These are phyloP conservation scores for Melampsora occidentalis DNA, from an alignment of 1,284 basidiomycete genomes.

Conservation along the genomic window DNA sequence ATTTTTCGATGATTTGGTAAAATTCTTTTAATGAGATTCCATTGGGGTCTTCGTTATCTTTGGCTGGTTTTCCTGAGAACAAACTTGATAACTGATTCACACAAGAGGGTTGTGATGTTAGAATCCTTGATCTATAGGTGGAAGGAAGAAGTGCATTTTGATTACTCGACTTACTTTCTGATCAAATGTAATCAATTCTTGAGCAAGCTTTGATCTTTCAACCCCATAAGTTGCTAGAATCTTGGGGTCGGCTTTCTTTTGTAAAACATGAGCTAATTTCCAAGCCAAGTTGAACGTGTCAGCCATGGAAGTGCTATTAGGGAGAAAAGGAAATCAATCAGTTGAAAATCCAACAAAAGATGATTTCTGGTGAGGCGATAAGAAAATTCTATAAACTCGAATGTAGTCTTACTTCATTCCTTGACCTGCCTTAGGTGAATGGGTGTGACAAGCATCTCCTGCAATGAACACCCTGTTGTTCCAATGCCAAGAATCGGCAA, in stretches of 20 bases:
- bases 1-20: constrained; percentile 4
- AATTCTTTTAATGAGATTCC: constrained; percentile 12
- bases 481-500: constrained; percentile 67
- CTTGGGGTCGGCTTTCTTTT: constrained; percentile 65
- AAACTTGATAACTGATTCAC: constrained; percentile 62
- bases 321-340: no score
- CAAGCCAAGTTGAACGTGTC: constrained; percentile 72
- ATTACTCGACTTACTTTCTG: constrained; percentile 53
- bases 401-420: constrained; percentile 55
- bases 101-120: no score
- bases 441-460: constrained; percentile 76
- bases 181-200: constrained; percentile 77
- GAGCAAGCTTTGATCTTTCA: constrained; percentile 60
- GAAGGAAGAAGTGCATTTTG: no score
- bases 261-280: constrained; percentile 72
- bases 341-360: no score
- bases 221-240: constrained; percentile 63
- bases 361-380: no score
- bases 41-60: constrained; percentile 21
- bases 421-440: constrained; percentile 71
- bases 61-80: constrained; percentile 73
- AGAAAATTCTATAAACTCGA: constrained; percentile 4
- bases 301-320: constrained; percentile 45
- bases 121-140: no score
- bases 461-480: constrained; percentile 74